These are phyloP conservation scores for Boletellus ananiceps DNA, from an alignment of 768 basidiomycete species.

Conservation along the genomic window DNA sequence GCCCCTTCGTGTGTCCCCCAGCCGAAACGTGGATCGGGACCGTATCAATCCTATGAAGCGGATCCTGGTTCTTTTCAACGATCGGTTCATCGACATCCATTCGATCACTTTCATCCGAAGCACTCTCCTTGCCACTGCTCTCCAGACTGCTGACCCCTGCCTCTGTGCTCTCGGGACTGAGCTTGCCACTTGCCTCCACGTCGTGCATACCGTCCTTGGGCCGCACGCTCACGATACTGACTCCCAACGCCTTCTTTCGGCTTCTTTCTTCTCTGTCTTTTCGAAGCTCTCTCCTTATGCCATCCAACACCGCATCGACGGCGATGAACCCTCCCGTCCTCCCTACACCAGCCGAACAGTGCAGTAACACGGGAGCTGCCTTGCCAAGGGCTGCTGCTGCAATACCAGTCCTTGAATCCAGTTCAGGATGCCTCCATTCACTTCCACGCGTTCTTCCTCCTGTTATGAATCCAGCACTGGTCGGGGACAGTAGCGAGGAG, in stretches of 20 bases:
- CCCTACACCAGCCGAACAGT: slow-evolving; percentile 94
- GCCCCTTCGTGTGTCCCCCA: slow-evolving; percentile 24
- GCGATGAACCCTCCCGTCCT: slow-evolving; percentile 93
- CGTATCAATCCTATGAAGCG: slow-evolving; percentile 15
- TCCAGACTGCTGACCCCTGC: slow-evolving; percentile 1
- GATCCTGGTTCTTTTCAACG: not conserved
- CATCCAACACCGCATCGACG: slow-evolving; percentile 81
- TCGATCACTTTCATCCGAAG: slow-evolving; percentile 8
- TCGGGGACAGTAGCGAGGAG: slow-evolving; percentile 16
- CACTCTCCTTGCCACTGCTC: slow-evolving; percentile 1
- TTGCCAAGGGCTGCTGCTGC: slow-evolving; percentile 46
- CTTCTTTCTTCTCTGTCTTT: slow-evolving; percentile 27
- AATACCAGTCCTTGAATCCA: slow-evolving; percentile 56
- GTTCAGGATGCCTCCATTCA: slow-evolving; percentile 33
- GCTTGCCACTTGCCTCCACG: slow-evolving; percentile 2
- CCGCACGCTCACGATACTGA: not conserved
- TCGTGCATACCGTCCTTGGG: slow-evolving; percentile 3
- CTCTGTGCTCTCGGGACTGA: slow-evolving; percentile 9
- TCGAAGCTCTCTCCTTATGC: slow-evolving; percentile 55
- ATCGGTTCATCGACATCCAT: slow-evolving; percentile 28
- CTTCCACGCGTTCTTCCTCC: slow-evolving; percentile 11
- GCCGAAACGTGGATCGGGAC: slow-evolving; percentile 27
- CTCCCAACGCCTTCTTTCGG: slow-evolving; percentile 2
- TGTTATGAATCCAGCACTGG: slow-evolving; percentile 2
- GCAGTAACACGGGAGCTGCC: slow-evolving; percentile 62